These are phyloP conservation scores for Neurospora sp. DNA, from an alignment of 495 filamentous ascomycete species.

Conservation along the genomic window DNA sequence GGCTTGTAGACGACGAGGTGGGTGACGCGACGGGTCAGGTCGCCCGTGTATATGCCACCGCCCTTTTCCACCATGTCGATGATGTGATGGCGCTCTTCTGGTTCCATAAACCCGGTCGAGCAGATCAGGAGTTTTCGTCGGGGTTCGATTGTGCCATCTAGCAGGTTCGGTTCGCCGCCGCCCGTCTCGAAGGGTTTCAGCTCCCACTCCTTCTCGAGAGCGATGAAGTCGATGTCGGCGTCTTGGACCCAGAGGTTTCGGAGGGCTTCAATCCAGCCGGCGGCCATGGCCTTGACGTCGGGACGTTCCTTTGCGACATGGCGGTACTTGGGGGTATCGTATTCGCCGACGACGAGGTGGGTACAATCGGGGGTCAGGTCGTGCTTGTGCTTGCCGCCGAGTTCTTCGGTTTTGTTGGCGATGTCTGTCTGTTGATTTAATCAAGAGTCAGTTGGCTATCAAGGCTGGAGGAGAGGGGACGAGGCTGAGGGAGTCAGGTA, in stretches of 20 bases:
- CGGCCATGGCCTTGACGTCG: conserved; percentile 71
- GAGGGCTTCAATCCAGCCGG: conserved; percentile 77
- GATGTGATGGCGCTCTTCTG: conserved; percentile 56
- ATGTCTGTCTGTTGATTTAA: conserved; percentile 56
- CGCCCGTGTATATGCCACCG: conserved; percentile 73
- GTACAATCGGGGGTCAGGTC: conserved; percentile 96
- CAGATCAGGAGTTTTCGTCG: conserved; percentile 57
- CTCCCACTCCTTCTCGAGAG: conserved; percentile 40
- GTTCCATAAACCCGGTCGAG: conserved; percentile 85
- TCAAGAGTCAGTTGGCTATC: conserved; percentile 1
- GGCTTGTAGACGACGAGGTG: conserved; percentile 75
- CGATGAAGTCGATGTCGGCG: conserved; percentile 62
- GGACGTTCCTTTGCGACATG: conserved; percentile 84
- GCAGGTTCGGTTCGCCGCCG: conserved; percentile 19
- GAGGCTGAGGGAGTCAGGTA: conserved; percentile 40
- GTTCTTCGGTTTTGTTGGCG: conserved; percentile 56
- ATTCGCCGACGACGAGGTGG: conserved; percentile 83
- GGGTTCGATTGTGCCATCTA: conserved; percentile 7
- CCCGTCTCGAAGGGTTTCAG: conserved; percentile 32
- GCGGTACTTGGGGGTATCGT: conserved; percentile 83
- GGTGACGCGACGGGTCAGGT: conserved; percentile 76
- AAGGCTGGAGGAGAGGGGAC: conserved; percentile 3
- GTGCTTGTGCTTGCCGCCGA: conserved; percentile 77
- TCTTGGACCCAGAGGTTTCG: conserved; percentile 73
- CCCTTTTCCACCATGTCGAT: conserved; percentile 49